These are phyloP conservation scores for Boletus pseudopeckii DNA, from an alignment of 768 basidiomycete genomes.

Conservation along the genomic window DNA sequence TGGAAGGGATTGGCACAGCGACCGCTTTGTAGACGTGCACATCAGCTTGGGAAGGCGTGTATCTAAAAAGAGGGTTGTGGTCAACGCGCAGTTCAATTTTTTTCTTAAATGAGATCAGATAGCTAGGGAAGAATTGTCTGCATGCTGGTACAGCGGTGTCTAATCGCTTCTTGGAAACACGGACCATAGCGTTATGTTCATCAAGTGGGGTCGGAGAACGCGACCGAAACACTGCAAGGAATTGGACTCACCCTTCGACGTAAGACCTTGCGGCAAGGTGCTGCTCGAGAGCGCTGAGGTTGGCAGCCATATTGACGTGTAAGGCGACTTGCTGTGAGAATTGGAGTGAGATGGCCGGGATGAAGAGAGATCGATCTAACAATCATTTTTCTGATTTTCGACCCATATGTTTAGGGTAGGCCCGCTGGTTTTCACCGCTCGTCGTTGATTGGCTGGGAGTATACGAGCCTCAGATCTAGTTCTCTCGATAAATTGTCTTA, in stretches of 20 bases:
- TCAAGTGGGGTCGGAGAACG: conserved; percentile 38
- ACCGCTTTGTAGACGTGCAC: conserved; percentile 87
- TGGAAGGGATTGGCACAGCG: conserved; percentile 57
- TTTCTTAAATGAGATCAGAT: conserved; percentile 48
- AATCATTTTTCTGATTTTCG: conserved; percentile 17
- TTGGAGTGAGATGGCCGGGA: conserved; percentile 24
- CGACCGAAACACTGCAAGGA: conserved; percentile 2
- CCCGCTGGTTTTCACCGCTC: neutral
- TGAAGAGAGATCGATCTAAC: conserved; percentile 27
- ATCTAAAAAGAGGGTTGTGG: conserved; percentile 44
- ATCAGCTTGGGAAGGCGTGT: conserved; percentile 91
- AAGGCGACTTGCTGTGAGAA: conserved; percentile 2
- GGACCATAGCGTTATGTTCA: conserved; percentile 86
- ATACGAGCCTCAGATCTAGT: neutral
- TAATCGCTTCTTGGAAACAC: conserved; percentile 95
- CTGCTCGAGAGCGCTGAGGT: conserved; percentile 73
- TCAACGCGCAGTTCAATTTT: conserved; percentile 5
- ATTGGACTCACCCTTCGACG: conserved; percentile 76
- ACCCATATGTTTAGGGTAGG: conserved; percentile 34
- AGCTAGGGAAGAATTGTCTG: conserved; percentile 70
- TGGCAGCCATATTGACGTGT: conserved; percentile 52
- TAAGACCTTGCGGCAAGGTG: conserved; percentile 88
- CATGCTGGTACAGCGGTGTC: conserved; percentile 81
- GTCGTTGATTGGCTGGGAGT: conserved; percentile 13
- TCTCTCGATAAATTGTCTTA: neutral